phyloP scores from a whole-genome alignment of 441 rosid genomes.

The Hura crepitans region DNA sequence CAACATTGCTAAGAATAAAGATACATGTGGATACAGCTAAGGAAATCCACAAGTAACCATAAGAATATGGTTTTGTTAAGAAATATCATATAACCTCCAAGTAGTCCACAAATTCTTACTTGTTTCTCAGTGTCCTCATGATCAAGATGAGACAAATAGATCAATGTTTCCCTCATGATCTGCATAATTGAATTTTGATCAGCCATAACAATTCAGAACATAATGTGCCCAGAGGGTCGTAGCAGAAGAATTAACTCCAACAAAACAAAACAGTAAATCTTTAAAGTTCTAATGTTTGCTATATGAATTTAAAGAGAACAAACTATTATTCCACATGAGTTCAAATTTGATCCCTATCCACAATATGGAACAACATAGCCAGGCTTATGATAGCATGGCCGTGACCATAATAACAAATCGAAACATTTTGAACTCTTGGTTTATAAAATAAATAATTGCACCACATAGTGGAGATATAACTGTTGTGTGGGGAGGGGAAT shows the following conservation, averaged over 20 bases:
- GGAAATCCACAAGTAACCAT: not conserved
- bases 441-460: not conserved
- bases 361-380: no score
- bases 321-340: not conserved
- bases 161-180: slow-evolving; percentile 97
- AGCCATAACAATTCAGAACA: slow-evolving; percentile 11
- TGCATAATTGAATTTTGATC: slow-evolving; percentile 37
- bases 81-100: not conserved
- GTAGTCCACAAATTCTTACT: slow-evolving; percentile 38
- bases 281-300: not conserved
- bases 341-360: not conserved
- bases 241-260: not conserved
- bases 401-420: not conserved
- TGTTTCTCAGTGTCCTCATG: slow-evolving; percentile 99
- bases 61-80: not conserved
- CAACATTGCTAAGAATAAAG: no score
- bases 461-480: no score
- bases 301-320: not conserved
- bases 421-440: not conserved
- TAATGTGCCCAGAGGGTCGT: not conserved
- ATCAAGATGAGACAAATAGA: slow-evolving; percentile 94
- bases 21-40: not conserved
- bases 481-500: no score
- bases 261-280: not conserved
- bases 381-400: not conserved